Percentiles rank a stretch among this genome's conserved stretches.
Evolutionary conservation across 2,329 filamentous ascomycete genomes (phyloP).

Genomic region (Talaromyces piceae): DNA sequence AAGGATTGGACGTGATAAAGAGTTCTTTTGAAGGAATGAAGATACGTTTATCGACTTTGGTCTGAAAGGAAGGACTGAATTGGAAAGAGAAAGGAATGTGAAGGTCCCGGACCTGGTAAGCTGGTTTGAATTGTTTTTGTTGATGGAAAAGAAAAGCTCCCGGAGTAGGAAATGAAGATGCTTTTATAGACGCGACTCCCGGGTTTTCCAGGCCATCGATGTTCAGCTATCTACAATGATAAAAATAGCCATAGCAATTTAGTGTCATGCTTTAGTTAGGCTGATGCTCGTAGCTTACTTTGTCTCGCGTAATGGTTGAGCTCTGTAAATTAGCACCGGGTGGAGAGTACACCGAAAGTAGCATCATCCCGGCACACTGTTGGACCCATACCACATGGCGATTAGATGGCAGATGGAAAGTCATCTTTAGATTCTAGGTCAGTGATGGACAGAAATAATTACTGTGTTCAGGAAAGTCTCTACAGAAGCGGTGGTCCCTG

Average conservation of each 20-base stretch:
- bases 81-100: conserved; percentile 2
- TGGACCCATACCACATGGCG: not conserved
- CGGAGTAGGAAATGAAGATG: not conserved
- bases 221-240: not conserved
- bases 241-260: not conserved
- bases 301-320: not conserved
- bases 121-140: not conserved
- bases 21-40: not conserved
- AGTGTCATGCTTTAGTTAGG: not conserved
- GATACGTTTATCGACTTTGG: not conserved
- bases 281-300: not conserved
- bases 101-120: conserved; percentile 8
- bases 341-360: not conserved
- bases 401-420: not conserved
- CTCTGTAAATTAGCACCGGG: not conserved
- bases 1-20: conserved; percentile 1
- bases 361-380: not conserved
- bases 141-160: not conserved
- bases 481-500: not conserved
- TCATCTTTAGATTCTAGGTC: not conserved
- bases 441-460: not conserved
- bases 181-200: not conserved
- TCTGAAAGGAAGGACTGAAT: not conserved
- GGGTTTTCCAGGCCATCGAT: not conserved
- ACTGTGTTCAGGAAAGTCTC: not conserved